Base-by-base conservation (phyloP, 1,139 yeast genomes). In the Arxiozyma telluris region DNA sequence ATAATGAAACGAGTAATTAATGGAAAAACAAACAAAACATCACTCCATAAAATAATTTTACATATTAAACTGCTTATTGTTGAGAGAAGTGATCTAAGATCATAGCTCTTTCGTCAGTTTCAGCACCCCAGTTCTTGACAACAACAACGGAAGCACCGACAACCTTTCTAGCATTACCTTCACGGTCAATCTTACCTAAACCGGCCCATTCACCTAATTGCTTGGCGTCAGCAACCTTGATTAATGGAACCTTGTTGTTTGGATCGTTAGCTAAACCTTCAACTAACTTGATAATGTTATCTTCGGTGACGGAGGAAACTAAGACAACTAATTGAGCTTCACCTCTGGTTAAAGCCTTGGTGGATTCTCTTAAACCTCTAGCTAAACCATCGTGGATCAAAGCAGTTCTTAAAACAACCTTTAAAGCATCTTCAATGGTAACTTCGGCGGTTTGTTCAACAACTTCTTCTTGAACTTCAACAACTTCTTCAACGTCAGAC, bases 121-220 rank as follows among this genome's bases (percentile, higher is more conserved):
- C 96, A 75, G 90, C 96, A 87, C 98, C 98, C 98, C 98, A 93
- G 94, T 89, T 86, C 85, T 88, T 90, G 83, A 93, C 90, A 73
- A 93, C 98, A 74, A 93, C 98, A 79, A 96, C 93, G 72, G 98
- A 91, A 78, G 97, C 96, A 81, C 98, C 98, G 76, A 94, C 98
- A 72, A 93, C 98, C 90, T 93, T 93, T 84, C 98, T 90, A 81
- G 98, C 97, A 84, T 91, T 90, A 81, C 98, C 99, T 73, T 93
- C 98, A 82, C 96, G 90, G 95, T 93, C 98, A 73, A 93, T 86
- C 82, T 90, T 93, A 82, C 97, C 94, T 71, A 93, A 84, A 85
- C 99, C 99, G 73, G 98, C 98, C 99, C 98, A 93, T 83, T 93
- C 98, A 84, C 99, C 99, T 75, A 93, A 87, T 82, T 89, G 89